A percentile compares a stretch with the other conserved stretches of the same genome.
Conservation (phyloP, 1,284 basidiomycete species). For the Ganoderma boninense region DNA sequence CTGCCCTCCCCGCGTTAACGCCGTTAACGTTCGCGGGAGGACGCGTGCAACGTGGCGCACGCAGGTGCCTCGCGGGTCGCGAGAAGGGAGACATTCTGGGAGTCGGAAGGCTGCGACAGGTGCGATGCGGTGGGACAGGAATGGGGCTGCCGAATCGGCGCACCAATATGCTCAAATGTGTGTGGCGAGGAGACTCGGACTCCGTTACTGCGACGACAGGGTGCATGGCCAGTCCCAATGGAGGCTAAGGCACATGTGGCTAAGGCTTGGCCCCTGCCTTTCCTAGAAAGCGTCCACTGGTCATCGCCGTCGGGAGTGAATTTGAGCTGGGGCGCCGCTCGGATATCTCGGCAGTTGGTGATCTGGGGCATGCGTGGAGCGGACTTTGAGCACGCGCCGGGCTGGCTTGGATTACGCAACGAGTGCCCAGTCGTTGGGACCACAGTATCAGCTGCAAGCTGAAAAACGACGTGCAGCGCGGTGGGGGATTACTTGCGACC, state of each 20-base stretch:
- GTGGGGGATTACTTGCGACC: not conserved
- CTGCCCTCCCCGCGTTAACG: not conserved
- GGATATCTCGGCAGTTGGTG: conserved; percentile 5
- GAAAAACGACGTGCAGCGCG: not conserved
- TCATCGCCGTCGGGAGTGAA: not conserved
- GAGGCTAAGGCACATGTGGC: not conserved
- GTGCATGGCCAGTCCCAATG: conserved; percentile 20
- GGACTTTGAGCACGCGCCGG: not conserved
- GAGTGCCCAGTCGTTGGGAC: not conserved
- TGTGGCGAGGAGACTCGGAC: conserved; percentile 15
- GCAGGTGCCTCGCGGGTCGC: conserved; percentile 21
- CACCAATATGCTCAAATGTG: conserved; percentile 22
- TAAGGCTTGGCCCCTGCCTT: not conserved
- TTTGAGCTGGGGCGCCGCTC: not conserved
- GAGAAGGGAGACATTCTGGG: conserved; percentile 3
- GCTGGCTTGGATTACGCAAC: not conserved
- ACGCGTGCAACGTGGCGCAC: not conserved
- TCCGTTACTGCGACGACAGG: conserved; percentile 15
- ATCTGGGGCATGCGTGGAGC: not conserved
- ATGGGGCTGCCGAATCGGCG: not conserved
- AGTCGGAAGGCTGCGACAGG: not conserved
- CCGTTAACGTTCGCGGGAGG: conserved; percentile 6
- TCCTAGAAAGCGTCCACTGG: not conserved
- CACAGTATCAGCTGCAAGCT: not conserved
- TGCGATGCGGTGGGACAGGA: not conserved